Conservation (phyloP, 345 rosid genomes). For the Brassica cretica region DNA sequence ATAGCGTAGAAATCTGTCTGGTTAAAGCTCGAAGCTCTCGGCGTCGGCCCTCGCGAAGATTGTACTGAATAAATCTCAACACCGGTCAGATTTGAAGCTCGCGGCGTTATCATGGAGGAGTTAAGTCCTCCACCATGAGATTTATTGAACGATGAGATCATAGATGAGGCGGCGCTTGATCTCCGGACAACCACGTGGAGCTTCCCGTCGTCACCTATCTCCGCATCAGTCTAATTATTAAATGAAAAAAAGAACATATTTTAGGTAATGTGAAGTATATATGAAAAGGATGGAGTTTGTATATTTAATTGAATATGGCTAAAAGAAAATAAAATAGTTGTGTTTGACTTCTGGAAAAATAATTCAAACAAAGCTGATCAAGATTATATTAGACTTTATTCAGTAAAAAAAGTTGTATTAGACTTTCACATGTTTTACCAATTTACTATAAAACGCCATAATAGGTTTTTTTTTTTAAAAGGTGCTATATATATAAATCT, state of each 20-base stretch:
- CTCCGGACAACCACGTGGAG: slow-evolving; percentile 73
- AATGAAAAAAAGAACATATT: not conserved
- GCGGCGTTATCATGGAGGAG: slow-evolving; percentile 60
- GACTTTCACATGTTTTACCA: not conserved
- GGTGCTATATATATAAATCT: not conserved
- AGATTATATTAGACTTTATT: not conserved
- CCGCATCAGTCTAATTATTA: slow-evolving; percentile 58
- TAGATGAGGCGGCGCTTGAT: slow-evolving; percentile 56
- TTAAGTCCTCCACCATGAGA: slow-evolving; percentile 52
- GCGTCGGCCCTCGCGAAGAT: slow-evolving; percentile 80
- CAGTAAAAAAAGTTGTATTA: no score
- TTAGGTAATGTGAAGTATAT: not conserved
- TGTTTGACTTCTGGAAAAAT: not conserved
- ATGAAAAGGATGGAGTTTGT: not conserved
- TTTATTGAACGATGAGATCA: slow-evolving; percentile 68
- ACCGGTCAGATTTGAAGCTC: slow-evolving; percentile 78
- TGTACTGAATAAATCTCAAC: slow-evolving; percentile 81
- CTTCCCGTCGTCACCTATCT: slow-evolving; percentile 82
- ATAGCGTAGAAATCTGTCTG: slow-evolving; percentile 83
- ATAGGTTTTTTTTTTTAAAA: not conserved
- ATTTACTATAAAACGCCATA: not conserved
- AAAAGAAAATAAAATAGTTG: not conserved
- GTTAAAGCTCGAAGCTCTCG: slow-evolving; percentile 86
- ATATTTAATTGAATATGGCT: not conserved
- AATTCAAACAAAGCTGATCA: not conserved